Evolutionary conservation across 148 eudicot species (phyloP).

Genomic region (Fagopyrum esculentum): DNA sequence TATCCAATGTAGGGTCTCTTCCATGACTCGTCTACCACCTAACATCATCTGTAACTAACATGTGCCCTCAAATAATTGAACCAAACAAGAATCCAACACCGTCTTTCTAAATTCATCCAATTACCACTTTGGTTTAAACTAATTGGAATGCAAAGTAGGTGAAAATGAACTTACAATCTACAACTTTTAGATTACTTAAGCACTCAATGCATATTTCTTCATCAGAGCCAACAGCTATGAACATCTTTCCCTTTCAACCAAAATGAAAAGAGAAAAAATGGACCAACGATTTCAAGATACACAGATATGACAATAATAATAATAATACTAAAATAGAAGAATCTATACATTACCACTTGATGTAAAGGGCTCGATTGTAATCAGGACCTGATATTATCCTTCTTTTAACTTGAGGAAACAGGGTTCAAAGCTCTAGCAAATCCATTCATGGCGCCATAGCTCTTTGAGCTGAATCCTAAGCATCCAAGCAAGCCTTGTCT

Average conservation of each 20-base stretch:
- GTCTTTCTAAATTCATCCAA: neutral
- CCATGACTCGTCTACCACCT: neutral
- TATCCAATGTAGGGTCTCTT: neutral
- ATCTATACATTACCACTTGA: neutral
- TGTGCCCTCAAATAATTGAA: constrained; percentile 2
- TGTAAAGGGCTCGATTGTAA: neutral
- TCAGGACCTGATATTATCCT: neutral
- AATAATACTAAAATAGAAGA: neutral
- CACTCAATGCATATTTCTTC: neutral
- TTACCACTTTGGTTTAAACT: neutral
- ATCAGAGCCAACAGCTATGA: neutral
- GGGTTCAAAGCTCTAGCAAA: constrained; percentile 76
- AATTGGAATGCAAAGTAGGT: neutral
- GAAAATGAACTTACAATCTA: no score
- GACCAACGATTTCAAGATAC: neutral
- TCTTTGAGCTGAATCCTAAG: constrained; percentile 77
- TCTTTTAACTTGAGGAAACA: constrained; percentile 70
- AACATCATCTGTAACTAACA: neutral
- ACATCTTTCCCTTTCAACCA: constrained; percentile 6
- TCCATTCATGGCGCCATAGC: constrained; percentile 76
- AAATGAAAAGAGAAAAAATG: neutral
- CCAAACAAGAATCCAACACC: neutral
- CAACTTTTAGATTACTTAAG: neutral
- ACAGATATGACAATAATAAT: neutral
- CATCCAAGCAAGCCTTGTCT: constrained; percentile 87